Percentiles rank a stretch among this genome's conserved stretches.
These are phyloP conservation scores for Sporothrix schenckii DNA, from an alignment of 2,329 filamentous ascomycete genomes.

Conservation along the genomic window DNA sequence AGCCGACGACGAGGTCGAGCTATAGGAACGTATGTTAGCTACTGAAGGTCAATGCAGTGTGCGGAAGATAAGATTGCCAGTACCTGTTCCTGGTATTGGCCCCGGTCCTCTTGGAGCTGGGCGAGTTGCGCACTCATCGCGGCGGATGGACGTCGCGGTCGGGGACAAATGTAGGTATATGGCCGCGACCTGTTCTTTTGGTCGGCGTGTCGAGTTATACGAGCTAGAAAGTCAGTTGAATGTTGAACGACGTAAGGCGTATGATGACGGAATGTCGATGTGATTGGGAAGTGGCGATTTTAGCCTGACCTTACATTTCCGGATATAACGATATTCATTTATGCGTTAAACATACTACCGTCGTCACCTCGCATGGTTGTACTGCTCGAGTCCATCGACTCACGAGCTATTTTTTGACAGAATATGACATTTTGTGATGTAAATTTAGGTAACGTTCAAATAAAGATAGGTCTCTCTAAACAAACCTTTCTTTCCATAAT, in stretches of 20 bases:
- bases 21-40: constrained; percentile 42
- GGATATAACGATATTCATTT: constrained; percentile 6
- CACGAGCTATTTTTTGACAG: too few species aligned
- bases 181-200: too few species aligned
- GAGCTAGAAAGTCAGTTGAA: background rate
- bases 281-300: constrained; percentile 21
- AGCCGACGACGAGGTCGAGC: constrained; percentile 76
- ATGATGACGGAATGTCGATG: background rate
- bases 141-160: constrained; percentile 6
- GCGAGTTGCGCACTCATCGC: constrained; percentile 45
- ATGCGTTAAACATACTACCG: background rate
- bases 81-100: constrained; percentile 62
- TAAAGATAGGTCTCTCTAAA: background rate
- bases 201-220: background rate
- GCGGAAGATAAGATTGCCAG: background rate
- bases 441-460: too few species aligned
- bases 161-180: too few species aligned
- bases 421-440: background rate
- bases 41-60: background rate
- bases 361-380: background rate
- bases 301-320: background rate
- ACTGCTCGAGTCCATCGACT: background rate
- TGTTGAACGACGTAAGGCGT: background rate
- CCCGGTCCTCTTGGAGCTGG: constrained; percentile 55
- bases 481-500: background rate